These are phyloP conservation scores for Pythium rishiriense DNA, from an alignment of 352 stramenopile species.

Conservation along the genomic window DNA sequence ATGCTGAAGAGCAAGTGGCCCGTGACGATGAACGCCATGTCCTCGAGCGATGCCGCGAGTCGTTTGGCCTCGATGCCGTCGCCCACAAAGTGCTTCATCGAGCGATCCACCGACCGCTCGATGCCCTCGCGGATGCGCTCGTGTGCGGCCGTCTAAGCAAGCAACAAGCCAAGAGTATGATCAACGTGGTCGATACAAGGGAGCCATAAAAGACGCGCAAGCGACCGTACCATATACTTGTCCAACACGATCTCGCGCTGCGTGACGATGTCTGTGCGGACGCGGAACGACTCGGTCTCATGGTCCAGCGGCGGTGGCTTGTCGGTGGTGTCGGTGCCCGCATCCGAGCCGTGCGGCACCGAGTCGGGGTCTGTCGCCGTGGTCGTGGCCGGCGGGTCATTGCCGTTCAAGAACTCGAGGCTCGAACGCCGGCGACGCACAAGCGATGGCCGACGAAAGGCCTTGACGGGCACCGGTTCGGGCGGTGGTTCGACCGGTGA, in stretches of 20 bases:
- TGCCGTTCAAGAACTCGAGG: conserved; percentile 60
- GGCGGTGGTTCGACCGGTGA: background rate
- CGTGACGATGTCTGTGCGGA: conserved; percentile 42
- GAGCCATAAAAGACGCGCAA: background rate
- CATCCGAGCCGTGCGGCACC: background rate
- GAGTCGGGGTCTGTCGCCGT: background rate
- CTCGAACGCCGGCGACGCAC: conserved; percentile 58
- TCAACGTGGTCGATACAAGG: too few relatives aligned
- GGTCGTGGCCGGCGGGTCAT: conserved; percentile 29
- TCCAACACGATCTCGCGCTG: conserved; percentile 65
- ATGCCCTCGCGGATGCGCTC: conserved; percentile 64
- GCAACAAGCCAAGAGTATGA: too few relatives aligned
- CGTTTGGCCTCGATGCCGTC: conserved; percentile 42
- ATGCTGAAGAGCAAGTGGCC: conserved; percentile 80
- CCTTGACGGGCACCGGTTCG: background rate
- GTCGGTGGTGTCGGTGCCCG: background rate
- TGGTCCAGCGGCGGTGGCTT: conserved; percentile 16
- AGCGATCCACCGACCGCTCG: conserved; percentile 36
- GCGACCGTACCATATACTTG: conserved; percentile 65
- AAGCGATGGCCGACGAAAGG: conserved; percentile 20
- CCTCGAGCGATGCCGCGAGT: conserved; percentile 53
- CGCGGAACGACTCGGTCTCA: conserved; percentile 31
- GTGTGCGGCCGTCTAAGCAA: conserved; percentile 55
- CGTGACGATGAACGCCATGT: conserved; percentile 76
- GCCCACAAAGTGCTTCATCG: conserved; percentile 32